Base-by-base conservation (phyloP, 140 eudicot genomes). In the Anethum foeniculum region DNA sequence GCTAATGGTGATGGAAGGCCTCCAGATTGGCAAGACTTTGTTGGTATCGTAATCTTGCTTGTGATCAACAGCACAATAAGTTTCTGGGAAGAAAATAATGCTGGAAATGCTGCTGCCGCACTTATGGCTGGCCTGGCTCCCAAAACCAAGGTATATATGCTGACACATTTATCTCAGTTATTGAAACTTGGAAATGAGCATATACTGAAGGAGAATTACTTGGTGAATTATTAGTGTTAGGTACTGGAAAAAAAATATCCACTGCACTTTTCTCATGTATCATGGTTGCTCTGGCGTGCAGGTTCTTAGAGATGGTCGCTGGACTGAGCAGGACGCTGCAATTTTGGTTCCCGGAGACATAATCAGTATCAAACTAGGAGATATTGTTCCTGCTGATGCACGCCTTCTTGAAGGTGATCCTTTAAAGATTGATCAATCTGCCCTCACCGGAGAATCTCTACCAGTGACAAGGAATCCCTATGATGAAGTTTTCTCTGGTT, bases 331-430 rank as follows among this genome's bases (percentile, higher is more conserved):
- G 49, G 83, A 80, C 7, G 83, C 83, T 28, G 77, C 83, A 23
- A 51, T 80, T 43, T 54, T 80, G 62, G 83, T 80, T 13, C 83
- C 83, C 2, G 83, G 83, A 39, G 83, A 80, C 64, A 80, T 80
- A 51, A 80, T 80, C 38, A 80, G 78, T 49, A 80, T 80, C 30
- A 80, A 80, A 47, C 52, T 80, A 44, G 83, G 83, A 36, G 83
- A 80, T 51, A 80, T 80, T 46, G 76, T 80, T 58, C 83, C 83
- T 80, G 83, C 83, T 43, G 83, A 80, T 80, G 83, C 83, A 1
- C 83, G 83, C 41, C 83, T 80, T 71, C 83, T 80, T 69, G 83
- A 80, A 78, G 83, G 83, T 19, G 83, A 80, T 75, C 83, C 83
- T 32, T 75, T 80, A 41, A 80, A 80, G 51, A 60, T 80, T 51